phyloP scores from a whole-genome alignment of 257 asterid species.

The Solanum chmielewskii region DNA sequence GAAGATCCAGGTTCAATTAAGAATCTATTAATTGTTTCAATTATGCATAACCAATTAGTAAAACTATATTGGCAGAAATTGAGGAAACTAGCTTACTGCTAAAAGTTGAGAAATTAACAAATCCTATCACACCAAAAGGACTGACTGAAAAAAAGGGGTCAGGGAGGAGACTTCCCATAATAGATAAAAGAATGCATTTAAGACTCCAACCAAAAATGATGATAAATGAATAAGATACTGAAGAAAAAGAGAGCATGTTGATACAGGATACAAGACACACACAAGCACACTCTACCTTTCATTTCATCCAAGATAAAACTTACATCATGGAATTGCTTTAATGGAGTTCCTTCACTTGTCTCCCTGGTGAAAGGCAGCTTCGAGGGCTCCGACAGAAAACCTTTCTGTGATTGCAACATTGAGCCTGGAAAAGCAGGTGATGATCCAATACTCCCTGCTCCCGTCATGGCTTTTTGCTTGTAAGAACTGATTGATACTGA shows the following conservation, averaged over 20 bases:
- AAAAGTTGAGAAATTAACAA: neutral
- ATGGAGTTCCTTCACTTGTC: slow-evolving; percentile 29
- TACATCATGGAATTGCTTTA: slow-evolving; percentile 72
- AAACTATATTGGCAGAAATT: neutral
- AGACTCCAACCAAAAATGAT: neutral
- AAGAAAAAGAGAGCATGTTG: neutral
- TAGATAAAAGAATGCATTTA: neutral
- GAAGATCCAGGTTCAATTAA: neutral
- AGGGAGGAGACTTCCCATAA: neutral
- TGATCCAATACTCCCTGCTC: slow-evolving; percentile 24
- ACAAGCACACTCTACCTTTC: neutral
- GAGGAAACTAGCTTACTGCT: neutral
- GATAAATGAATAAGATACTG: neutral
- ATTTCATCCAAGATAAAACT: slow-evolving; percentile 6
- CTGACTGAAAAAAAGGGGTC: neutral
- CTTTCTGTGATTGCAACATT: slow-evolving; percentile 20
- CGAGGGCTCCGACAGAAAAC: slow-evolving; percentile 23
- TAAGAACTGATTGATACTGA: slow-evolving; percentile 21
- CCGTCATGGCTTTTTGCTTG: slow-evolving; percentile 19
- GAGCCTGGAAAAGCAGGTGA: slow-evolving; percentile 21
- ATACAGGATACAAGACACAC: neutral
- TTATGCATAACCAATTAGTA: neutral
- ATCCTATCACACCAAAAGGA: neutral
- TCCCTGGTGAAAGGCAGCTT: slow-evolving; percentile 29
- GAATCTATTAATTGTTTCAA: neutral